These are phyloP conservation scores for Niebla homalea DNA, from an alignment of 495 filamentous ascomycete species.

Conservation along the genomic window DNA sequence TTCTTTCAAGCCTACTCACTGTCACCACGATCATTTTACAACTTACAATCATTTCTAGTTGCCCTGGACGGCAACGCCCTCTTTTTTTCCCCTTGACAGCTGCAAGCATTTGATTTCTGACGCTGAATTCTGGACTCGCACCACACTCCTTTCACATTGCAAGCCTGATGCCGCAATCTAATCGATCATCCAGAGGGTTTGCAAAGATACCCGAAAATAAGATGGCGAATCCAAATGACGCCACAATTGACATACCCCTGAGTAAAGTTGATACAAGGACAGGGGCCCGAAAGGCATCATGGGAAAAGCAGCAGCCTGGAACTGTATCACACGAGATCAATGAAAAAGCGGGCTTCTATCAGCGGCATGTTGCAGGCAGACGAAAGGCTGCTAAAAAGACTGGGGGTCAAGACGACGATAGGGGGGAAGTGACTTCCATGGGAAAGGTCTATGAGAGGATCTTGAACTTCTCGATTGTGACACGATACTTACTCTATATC, in stretches of 20 bases:
- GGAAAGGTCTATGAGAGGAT: constrained; percentile 80
- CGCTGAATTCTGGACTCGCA: too few species aligned
- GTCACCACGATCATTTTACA: too few species aligned
- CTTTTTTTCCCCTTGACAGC: too few species aligned
- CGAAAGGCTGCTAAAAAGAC: constrained; percentile 34
- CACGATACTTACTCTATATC: constrained; percentile 81
- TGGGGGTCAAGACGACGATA: constrained; percentile 46
- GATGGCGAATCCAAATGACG: constrained; percentile 40
- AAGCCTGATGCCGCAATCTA: constrained; percentile 13
- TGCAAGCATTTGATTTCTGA: too few species aligned
- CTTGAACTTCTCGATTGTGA: constrained; percentile 71
- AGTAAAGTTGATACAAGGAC: constrained; percentile 29
- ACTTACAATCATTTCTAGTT: too few species aligned
- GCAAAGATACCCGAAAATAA: constrained; percentile 26
- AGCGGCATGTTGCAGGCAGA: constrained; percentile 43
- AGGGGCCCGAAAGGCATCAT: constrained; percentile 27
- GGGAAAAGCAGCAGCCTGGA: not conserved
- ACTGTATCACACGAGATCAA: constrained; percentile 9
- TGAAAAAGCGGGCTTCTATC: constrained; percentile 11
- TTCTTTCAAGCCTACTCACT: too few species aligned
- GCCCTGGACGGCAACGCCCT: too few species aligned
- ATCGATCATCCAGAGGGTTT: constrained; percentile 28
- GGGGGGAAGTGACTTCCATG: constrained; percentile 57
- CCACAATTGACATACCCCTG: constrained; percentile 47
- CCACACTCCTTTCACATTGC: too few species aligned